phyloP scores from a whole-genome alignment of 345 rosid species.

The Eucalyptus melliodora region DNA sequence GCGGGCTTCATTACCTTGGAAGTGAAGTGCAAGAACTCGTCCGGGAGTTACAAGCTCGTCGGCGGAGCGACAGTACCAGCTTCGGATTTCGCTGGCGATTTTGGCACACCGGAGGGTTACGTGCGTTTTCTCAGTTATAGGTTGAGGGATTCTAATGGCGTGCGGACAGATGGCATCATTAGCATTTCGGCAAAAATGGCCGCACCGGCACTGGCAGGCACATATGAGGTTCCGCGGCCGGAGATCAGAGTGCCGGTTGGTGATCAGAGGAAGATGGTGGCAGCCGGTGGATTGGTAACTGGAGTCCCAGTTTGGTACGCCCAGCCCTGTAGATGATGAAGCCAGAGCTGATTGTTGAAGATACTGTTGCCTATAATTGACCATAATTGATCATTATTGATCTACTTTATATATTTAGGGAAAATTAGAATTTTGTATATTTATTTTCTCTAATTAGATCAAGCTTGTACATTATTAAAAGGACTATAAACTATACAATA shows the following conservation, averaged over 20 bases:
- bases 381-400: too few relatives aligned
- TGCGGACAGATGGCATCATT: conserved; percentile 30
- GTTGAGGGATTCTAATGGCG: conserved; percentile 27
- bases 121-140: conserved; percentile 64
- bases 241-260: background rate
- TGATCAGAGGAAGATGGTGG: background rate
- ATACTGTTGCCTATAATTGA: too few relatives aligned
- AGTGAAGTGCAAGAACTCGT: conserved; percentile 16
- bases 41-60: conserved; percentile 1
- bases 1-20: conserved; percentile 20
- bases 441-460: too few relatives aligned
- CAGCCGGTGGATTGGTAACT: conserved; percentile 6
- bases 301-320: conserved; percentile 35
- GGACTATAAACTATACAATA: too few relatives aligned
- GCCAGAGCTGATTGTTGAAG: background rate
- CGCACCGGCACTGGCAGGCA: background rate
- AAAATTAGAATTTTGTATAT: too few relatives aligned
- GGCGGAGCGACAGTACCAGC: conserved; percentile 33
- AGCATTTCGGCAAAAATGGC: conserved; percentile 47
- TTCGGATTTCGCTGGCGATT: conserved; percentile 48
- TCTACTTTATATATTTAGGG: too few relatives aligned
- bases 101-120: conserved; percentile 18
- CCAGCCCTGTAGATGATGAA: background rate
- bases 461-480: too few relatives aligned
- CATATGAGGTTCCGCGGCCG: background rate